Evolutionary conservation across 371 early-diverging fungal species (phyloP), one percentile per base, ranked within the genome.

Genomic region (Syncephalastrum sp.): DNA sequence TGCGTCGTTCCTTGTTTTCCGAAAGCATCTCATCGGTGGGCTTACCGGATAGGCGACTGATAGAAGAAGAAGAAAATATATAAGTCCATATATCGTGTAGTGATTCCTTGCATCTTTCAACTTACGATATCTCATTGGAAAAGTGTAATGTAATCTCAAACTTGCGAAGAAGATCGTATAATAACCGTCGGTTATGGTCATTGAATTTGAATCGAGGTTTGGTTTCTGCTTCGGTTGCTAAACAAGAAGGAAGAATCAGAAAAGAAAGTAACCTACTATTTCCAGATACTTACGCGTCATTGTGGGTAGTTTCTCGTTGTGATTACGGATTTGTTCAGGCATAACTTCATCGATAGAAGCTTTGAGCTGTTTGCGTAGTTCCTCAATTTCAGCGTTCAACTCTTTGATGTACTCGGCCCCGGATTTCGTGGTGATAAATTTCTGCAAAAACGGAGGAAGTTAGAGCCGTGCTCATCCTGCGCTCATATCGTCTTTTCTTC

Each of bases 1-100:
- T 63, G 43, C 77, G 78, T 45, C 83, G 61, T n/a, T 77, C 79
- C 51, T 77, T 78, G 14, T 64, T 64, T 48, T 82, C 83, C 1
- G 75, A 33, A 1, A 63, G 43, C 8, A 42, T 27, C 38, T 33
- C 38, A 50, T 25, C 27, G 17, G 6, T 24, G 7, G 50, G 50
- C 1, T 50, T n/a, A 7, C 27, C 24, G 0, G 17, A 50, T 14
- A 25, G 3, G 8, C 24, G n/a, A 10, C n/a, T 24, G 5, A 4
- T 23, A 15, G 5, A 49, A 49, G 50, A 15, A n/a, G n/a, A n/a
- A 16, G 25, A 27, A 0, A 4, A 15, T 49, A 21, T 49, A 15
- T 49, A 21, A 15, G 17, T 17, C 4, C 16, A 21, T 21, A 21
- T 21, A 2, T 21, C 21, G 21, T 21, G 21, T 21, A 21, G 21